Base-by-base conservation (phyloP, 257 asterid genomes). In the Rauvolfia tetraphylla region DNA sequence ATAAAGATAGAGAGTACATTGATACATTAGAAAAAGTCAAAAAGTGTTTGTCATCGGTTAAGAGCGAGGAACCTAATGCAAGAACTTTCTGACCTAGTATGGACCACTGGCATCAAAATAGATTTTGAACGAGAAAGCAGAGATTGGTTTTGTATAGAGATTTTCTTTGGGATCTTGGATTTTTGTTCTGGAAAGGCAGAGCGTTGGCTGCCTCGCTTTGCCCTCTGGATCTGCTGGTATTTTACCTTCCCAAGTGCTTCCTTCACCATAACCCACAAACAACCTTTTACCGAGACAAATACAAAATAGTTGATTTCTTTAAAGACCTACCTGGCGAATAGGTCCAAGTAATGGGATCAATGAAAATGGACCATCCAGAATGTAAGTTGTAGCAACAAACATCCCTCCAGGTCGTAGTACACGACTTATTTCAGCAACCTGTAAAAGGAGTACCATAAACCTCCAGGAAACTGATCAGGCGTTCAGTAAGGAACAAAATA, bases 401-500 rank as follows among this genome's bases (percentile, higher is more conserved):
- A 90, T 75, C 63, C 98, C 98, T 59, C 97, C 96, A 13, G 97
- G 97, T 78, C 89, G 89, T 68, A 91, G 80, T 61, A 91, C 91
- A 25, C 98, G 92, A 22, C 96, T 93, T 80, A 93, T 88, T 87
- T 93, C 97, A 42, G 98, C 97, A 51, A 91, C 96, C 98, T 93
- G 84, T 76, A 73, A n/a, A 48, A 71, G 8, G 22, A 44, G 58
- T 66, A 41, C 54, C 62, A 62, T 34, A 36, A 29, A 79, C 73
- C 22, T 57, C 18, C 51, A 51, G 66, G 31, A 51, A 10, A n/a
- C 29, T 29, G 46, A 1, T 46, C 41, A 33, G 27, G 7, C 15
- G 36, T 39, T 56, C 23, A 31, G 20, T 27, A 27, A 31, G 8
- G n/a, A 13, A 44, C 23, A 46, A 70, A 70, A 42, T 6, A 18